Evolutionary conservation across 169 alveolate species (phyloP), one percentile per base, ranked within the genome.

Genomic region (Eimeria maxima): DNA sequence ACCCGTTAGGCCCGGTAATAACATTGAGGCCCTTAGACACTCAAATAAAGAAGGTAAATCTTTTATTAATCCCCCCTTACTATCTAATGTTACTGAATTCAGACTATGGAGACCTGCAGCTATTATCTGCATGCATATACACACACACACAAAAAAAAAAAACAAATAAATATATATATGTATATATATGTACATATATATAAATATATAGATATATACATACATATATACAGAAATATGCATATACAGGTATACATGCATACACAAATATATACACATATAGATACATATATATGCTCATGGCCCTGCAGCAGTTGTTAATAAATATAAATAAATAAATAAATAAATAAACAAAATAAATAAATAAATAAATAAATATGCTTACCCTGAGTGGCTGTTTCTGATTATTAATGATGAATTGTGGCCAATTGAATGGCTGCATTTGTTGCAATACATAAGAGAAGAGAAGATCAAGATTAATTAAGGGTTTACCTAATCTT

Each of bases 21-120:
- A 74, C 97, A 95, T 95, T 11, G 97, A 95, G 10, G 97, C 97
- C 13, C 97, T 93, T 47, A 95, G 55, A 73, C 97, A 95, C 47
- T 91, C 94, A n/a, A 29, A 20, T n/a, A 95, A 45, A 24, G 90
- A 65, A 45, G 93, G 87, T 53, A 95, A 3, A 60, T 53, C 88
- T 11, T 55, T 33, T 16, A 95, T 24, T 45, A 76, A 73, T 24
- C 97, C 97, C 0, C 83, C 76, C 1, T 18, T 16, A 33, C 94
- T 74, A 42, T 88, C 95, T 20, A 95, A 89, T 20, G 76, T 65
- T 11, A 95, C 95, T 3, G 95, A 71, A 7, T 67, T 24, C 44
- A 73, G 71, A 47, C 95, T 90, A 57, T 20, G 22, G 53, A 95
- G 69, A 11, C 96, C 97, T 10, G 94, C 53, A 53, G 96, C 73